Conservation (phyloP, 805 yeast genomes). For the Metschnikowia peoriensis region DNA sequence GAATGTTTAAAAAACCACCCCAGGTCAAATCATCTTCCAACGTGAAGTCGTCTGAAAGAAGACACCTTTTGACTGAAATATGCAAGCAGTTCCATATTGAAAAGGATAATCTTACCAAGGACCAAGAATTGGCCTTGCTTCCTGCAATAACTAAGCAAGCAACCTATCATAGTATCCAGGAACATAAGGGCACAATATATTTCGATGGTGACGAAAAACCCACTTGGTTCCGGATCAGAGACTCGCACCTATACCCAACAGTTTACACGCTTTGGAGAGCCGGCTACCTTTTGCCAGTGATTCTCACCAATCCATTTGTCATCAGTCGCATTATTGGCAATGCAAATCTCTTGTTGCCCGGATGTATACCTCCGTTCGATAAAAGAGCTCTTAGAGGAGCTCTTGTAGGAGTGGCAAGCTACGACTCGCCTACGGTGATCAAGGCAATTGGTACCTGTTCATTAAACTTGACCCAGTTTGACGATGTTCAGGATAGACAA, state of each 20-base stretch:
- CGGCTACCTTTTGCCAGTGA: conserved; percentile 63
- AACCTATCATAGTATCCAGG: conserved; percentile 53
- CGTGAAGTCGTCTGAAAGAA: conserved; percentile 78
- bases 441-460: conserved; percentile 70
- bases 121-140: conserved; percentile 40
- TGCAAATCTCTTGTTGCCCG: conserved; percentile 80
- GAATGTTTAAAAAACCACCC: conserved; percentile 26
- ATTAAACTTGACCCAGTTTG: conserved; percentile 44
- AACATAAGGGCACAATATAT: conserved; percentile 59
- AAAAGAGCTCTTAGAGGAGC: conserved; percentile 45
- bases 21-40: conserved; percentile 73
- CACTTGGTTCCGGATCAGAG: conserved; percentile 65
- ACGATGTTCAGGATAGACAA: conserved; percentile 53
- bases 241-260: conserved; percentile 62
- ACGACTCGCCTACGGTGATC: conserved; percentile 56
- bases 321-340: conserved; percentile 70
- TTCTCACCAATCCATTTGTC: conserved; percentile 72
- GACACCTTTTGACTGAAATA: conserved; percentile 47
- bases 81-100: conserved; percentile 42
- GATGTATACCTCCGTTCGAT: conserved; percentile 63
- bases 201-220: conserved; percentile 66
- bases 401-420: conserved; percentile 70
- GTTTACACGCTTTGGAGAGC: conserved; percentile 68
- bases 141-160: conserved; percentile 62
- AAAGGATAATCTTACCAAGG: conserved; percentile 39